phyloP scores from a whole-genome alignment of 257 asterid genomes.

The Euphrasia confusa region DNA sequence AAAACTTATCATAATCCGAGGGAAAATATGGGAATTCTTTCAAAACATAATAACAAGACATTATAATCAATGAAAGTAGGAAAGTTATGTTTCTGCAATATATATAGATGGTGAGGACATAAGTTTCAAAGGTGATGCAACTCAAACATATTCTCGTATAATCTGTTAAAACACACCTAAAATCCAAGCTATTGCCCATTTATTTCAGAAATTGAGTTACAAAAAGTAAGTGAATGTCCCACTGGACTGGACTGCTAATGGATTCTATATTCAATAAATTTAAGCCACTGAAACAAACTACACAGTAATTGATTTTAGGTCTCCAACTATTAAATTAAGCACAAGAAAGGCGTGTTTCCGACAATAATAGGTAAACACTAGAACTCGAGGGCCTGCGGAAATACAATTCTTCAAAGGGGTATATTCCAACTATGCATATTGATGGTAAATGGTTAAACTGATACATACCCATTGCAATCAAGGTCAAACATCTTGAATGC shows the following conservation, averaged over 20 bases:
- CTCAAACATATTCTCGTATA: constrained; percentile 4
- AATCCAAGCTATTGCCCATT: constrained; percentile 12
- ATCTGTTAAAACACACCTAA: background rate
- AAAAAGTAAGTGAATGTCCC: background rate
- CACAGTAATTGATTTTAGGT: background rate
- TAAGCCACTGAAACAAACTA: background rate
- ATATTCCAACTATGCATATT: constrained; percentile 15
- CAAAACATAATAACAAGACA: constrained; percentile 12
- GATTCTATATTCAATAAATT: background rate
- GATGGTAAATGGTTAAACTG: constrained; percentile 23
- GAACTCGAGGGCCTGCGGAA: background rate
- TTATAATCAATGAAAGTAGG: background rate
- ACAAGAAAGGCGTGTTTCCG: background rate
- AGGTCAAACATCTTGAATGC: constrained; percentile 94
- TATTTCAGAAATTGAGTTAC: background rate
- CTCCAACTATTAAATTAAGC: background rate
- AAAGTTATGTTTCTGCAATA: background rate
- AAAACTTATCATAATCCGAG: constrained; percentile 19
- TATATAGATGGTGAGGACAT: constrained; percentile 3
- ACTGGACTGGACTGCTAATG: background rate
- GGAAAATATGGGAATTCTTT: constrained; percentile 9
- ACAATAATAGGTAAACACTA: background rate
- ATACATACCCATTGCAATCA: constrained; percentile 66
- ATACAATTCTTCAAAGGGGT: background rate
- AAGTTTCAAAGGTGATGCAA: constrained; percentile 20